phyloP scores from a whole-genome alignment of 140 eudicot species.

The Flaveria floridana region DNA sequence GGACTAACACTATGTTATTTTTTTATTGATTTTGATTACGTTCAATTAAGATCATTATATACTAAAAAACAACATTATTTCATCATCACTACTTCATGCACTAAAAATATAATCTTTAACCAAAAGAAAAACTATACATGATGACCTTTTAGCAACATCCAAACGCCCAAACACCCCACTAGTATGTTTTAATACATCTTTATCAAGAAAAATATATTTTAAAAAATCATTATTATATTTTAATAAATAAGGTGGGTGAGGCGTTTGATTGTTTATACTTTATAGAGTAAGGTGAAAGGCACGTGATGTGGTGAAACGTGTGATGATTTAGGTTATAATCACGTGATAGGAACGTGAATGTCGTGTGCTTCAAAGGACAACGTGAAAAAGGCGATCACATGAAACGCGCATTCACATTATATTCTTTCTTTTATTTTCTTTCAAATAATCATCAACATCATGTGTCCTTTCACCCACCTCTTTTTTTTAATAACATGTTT shows the following conservation, averaged over 20 bases:
- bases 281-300: slow-evolving; percentile 34
- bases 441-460: slow-evolving; percentile 4
- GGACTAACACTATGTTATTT: no score
- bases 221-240: no score
- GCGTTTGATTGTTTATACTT: not conserved
- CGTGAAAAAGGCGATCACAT: slow-evolving; percentile 44
- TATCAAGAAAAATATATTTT: not conserved
- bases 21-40: no score
- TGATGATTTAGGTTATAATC: slow-evolving; percentile 29
- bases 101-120: no score
- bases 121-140: no score
- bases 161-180: not conserved
- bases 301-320: slow-evolving; percentile 40
- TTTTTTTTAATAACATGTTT: not conserved
- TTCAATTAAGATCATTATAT: no score
- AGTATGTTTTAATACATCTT: not conserved
- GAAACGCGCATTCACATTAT: slow-evolving; percentile 33
- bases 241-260: slow-evolving; percentile 28
- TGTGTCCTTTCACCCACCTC: slow-evolving; percentile 17
- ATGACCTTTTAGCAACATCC: no score
- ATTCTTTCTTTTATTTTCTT: not conserved
- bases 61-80: no score
- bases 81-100: no score
- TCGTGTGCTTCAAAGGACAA: slow-evolving; percentile 41
- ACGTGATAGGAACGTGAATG: slow-evolving; percentile 45